Percentiles rank a stretch among this genome's conserved stretches.
Evolutionary conservation across 2,329 filamentous ascomycete genomes (phyloP).

Genomic region (Periconia macrospinosa): DNA sequence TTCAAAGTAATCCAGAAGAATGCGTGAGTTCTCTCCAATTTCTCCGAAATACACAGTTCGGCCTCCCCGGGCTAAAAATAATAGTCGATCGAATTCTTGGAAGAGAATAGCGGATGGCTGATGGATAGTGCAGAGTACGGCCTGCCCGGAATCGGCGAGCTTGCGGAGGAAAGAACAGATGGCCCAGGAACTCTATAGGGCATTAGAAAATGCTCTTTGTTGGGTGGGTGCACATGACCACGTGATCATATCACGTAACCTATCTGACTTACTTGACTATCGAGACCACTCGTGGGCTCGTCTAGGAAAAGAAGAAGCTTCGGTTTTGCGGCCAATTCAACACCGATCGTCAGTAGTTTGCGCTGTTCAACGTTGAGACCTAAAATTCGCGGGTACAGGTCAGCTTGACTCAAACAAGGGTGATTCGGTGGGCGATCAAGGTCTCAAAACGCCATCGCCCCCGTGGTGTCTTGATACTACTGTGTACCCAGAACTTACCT

Average conservation of each 20-base stretch:
- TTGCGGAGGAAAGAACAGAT: conserved; percentile 85
- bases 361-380: conserved; percentile 62
- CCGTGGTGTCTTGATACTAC: no score
- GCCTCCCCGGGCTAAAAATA: conserved; percentile 76
- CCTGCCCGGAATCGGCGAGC: conserved; percentile 75
- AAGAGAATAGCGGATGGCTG: conserved; percentile 92
- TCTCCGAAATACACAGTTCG: conserved; percentile 79
- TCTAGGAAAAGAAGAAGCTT: conserved; percentile 45
- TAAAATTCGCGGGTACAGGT: no score
- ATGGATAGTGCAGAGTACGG: conserved; percentile 91
- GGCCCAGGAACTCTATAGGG: conserved; percentile 41
- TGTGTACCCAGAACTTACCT: no score
- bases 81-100: conserved; percentile 79
- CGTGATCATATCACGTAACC: not conserved
- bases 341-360: conserved; percentile 64
- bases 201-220: not conserved
- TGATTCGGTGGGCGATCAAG: no score
- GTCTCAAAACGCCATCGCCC: no score
- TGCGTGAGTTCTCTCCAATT: conserved; percentile 68
- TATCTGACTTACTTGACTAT: conserved; percentile 47
- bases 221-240: no score
- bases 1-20: conserved; percentile 72
- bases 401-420: no score
- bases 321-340: conserved; percentile 44
- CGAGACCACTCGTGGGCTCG: conserved; percentile 80